A percentile compares a stretch with the other conserved stretches of the same genome.
Conservation (phyloP, 345 rosid genomes). For the Psidium friedrichsthalianum region DNA sequence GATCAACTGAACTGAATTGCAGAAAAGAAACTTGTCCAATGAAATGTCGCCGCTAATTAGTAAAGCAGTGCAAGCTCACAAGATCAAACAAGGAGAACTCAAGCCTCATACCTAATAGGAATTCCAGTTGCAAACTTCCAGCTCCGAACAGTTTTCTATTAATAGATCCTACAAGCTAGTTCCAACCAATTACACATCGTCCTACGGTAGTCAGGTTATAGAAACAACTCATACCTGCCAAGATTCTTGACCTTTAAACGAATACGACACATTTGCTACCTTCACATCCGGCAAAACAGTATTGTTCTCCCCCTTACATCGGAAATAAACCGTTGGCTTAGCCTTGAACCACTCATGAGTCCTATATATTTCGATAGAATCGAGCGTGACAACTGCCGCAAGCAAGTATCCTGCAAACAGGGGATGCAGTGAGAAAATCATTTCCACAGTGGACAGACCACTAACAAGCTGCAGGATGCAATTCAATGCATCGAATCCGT, state of each 20-base stretch:
- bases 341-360: slow-evolving; percentile 41
- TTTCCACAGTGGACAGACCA: background rate
- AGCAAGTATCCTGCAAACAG: slow-evolving; percentile 22
- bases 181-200: background rate
- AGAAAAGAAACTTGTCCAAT: background rate
- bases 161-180: background rate
- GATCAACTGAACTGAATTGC: background rate
- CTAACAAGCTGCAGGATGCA: background rate
- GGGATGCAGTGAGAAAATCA: background rate
- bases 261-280: slow-evolving; percentile 16
- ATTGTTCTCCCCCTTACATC: slow-evolving; percentile 53
- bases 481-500: background rate
- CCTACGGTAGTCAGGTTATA: background rate
- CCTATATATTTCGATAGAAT: slow-evolving; percentile 35
- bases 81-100: background rate
- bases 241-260: slow-evolving; percentile 62
- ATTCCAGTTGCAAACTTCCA: background rate
- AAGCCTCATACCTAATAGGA: background rate
- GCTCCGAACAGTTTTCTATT: background rate
- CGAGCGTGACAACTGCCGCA: slow-evolving; percentile 39
- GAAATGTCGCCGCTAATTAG: background rate
- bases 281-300: slow-evolving; percentile 51
- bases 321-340: slow-evolving; percentile 49
- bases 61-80: background rate
- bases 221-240: slow-evolving; percentile 47